Conservation (phyloP, 441 rosid species). For the Sinapis alba region DNA sequence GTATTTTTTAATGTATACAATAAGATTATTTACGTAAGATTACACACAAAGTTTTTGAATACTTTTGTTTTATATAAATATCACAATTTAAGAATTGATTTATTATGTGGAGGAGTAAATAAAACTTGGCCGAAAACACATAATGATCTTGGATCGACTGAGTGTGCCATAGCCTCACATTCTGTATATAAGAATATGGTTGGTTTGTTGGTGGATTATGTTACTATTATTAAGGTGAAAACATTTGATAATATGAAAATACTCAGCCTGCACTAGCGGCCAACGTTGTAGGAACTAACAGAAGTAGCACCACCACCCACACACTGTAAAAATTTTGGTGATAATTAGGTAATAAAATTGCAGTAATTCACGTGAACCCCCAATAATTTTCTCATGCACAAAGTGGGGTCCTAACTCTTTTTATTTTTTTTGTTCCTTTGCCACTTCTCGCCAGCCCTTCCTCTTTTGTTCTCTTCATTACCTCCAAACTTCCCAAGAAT, state of each 20-base stretch:
- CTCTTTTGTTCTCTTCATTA: constrained; percentile 80
- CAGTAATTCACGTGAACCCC: constrained; percentile 77
- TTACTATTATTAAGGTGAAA: background rate
- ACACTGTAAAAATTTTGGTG: constrained; percentile 13
- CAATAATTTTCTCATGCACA: constrained; percentile 85
- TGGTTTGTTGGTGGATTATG: background rate
- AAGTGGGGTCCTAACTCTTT: constrained; percentile 31
- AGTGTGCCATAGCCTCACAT: background rate
- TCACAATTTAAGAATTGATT: background rate
- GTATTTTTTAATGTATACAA: background rate
- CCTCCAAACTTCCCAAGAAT: constrained; percentile 65
- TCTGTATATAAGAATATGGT: background rate
- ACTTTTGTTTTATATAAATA: background rate
- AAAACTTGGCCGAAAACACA: background rate
- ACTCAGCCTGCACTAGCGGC: constrained; percentile 23
- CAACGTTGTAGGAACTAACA: constrained; percentile 24
- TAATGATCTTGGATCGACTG: background rate
- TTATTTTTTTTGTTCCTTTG: constrained; percentile 27
- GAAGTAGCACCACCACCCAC: constrained; percentile 19
- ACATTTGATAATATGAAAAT: background rate
- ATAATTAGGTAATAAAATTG: constrained; percentile 15
- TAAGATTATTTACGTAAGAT: background rate
- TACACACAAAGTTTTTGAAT: background rate
- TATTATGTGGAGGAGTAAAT: background rate
- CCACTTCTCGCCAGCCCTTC: constrained; percentile 65